Evolutionary conservation across 257 asterid species (phyloP), one percentile per base, ranked within the genome.

Genomic region (Salvia rosmarinus): DNA sequence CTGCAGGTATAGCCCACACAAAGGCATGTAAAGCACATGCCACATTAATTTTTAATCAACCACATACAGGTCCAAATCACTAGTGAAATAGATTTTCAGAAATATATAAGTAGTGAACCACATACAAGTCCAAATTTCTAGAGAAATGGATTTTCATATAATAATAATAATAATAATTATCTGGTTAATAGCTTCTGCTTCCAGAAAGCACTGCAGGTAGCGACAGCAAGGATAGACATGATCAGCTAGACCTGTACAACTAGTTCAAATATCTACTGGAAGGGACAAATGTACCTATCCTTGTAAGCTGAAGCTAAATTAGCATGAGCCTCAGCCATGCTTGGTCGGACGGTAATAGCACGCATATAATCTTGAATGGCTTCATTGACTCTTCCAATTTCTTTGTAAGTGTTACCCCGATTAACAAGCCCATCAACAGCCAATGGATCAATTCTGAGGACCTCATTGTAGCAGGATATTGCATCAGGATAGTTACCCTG

Each of bases 251-350:
- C 58, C 44, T 66, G 66, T n/a, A 39, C 54, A 69, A 56, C 52
- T 20, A 76, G 42, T 23, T 34, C 40, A 30, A 32, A 19, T 13
- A 73, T 72, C 46, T 1, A 21, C 47, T 9, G 35, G 7, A 70
- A 34, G 12, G 28, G 73, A 28, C 28, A 54, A 57, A 14, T 65
- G 75, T 66, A 90, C 99, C 98, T 91, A 72, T 95, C 99, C 84
- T 95, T 95, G 82, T 91, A 91, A 12, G 97, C 99, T 19, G 98
- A 95, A 74, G 99, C 99, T 85, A 95, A 82, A 87, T 95, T 95
- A 67, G 99, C 99, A 88, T 95, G 98, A 73, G 99, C 99, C 86
- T 95, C 99, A n/a, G 99, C 92, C 99, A 95, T 95, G 75, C 90
- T 35, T 20, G 99, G 99, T 51, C 98, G 85, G 67, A 88, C 81